Conservation (phyloP, 2,329 filamentous ascomycete species). For the Cercospora zeae-maydis region DNA sequence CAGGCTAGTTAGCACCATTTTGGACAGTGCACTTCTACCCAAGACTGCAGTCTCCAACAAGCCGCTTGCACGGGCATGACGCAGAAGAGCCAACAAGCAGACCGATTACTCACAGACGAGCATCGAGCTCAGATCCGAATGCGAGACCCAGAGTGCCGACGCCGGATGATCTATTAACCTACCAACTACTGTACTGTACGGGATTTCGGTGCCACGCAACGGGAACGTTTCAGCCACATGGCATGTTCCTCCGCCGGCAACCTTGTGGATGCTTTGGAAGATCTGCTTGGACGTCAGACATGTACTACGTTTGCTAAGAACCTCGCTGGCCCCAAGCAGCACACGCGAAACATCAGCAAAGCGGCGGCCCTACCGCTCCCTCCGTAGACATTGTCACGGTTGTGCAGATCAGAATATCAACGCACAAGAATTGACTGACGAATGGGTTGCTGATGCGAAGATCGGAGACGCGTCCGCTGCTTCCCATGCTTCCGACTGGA, state of each 20-base stretch:
- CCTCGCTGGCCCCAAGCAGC: background rate
- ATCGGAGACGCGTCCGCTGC: background rate
- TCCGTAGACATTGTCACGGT: background rate
- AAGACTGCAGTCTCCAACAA: background rate
- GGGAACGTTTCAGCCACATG: background rate
- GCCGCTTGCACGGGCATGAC: background rate
- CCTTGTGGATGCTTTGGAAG: background rate
- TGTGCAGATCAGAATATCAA: background rate
- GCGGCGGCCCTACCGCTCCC: background rate
- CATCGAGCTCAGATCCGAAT: background rate
- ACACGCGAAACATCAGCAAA: background rate
- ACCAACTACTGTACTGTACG: too few species aligned
- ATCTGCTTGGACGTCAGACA: background rate
- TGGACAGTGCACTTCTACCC: background rate
- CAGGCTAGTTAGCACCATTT: background rate
- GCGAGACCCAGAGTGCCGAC: background rate
- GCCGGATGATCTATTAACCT: background rate
- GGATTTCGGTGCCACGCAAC: background rate
- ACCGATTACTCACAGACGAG: background rate
- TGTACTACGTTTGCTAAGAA: background rate
- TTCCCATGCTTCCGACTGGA: background rate
- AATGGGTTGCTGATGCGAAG: background rate
- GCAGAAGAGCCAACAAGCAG: background rate
- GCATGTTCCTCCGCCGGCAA: background rate
- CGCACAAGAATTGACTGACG: background rate